Evolutionary conservation across 768 basidiomycete species (phyloP), one percentile per base, ranked within the genome.

Genomic region (Auriscalpium microsporum): DNA sequence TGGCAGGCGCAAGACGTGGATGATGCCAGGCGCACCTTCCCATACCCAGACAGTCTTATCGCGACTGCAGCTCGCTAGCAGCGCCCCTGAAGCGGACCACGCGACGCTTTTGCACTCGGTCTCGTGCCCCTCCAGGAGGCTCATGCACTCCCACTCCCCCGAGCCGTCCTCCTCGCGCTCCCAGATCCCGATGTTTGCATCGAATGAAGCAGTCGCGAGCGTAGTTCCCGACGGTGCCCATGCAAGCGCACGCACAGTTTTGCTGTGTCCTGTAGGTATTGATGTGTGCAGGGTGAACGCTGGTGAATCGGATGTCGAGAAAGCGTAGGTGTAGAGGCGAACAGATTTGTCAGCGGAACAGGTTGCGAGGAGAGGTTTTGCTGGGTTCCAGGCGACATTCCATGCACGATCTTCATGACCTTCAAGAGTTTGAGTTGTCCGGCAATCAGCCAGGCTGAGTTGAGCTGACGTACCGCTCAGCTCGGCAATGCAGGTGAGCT

Each of bases 21-120:
- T 36, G 8, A 34, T 33, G 38, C 3, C 46, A 58, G 50, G 63
- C 73, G 64, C 65, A 87, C 94, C 92, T 78, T 97, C 95, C 95
- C 96, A 99, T 37, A 99, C 81, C 96, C 96, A 98, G 0, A 98
- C 94, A 6, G 92, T 91, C 74, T 98, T 99, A 72, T 98, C 96
- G 56, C 96, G 77, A 62, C 90, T 89, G 66, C 94, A 97, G 58
- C 87, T 94, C 9, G 95, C 96, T n/a, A 99, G 75, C 23, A 96
- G 70, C 2, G 78, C 84, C 1, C 81, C 66, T 21, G 56, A 55
- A 13, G 50, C 45, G 10, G 65, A 67, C 56, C 66, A 67, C 86
- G 63, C 60, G 17, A 67, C 63, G 54, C 65, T 50, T 69, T 98
- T 98, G 74, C 94, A 97, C 68, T 99, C 95, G 10, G 86, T 94